These are phyloP conservation scores for Penicillium riverlandense DNA, from an alignment of 495 filamentous ascomycete genomes.

Conservation along the genomic window DNA sequence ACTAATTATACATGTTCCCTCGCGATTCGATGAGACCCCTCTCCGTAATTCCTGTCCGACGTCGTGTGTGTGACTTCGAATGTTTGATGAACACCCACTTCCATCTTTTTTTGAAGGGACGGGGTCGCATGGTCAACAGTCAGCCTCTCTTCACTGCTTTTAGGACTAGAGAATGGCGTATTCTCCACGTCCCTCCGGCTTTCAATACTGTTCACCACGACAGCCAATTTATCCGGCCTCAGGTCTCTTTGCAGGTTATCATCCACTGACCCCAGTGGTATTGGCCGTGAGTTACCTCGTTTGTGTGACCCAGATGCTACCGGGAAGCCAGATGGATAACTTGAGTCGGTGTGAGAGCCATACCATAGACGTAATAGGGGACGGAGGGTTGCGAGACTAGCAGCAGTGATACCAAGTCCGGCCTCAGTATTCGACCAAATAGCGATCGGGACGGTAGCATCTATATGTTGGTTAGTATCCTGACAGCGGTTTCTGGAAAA, in stretches of 20 bases:
- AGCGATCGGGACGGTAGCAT: slow-evolving; percentile 34
- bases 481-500: background rate
- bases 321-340: slow-evolving; percentile 20
- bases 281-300: background rate
- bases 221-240: slow-evolving; percentile 32
- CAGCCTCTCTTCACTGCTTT: slow-evolving; percentile 29
- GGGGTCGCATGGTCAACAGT: slow-evolving; percentile 12
- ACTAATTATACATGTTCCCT: slow-evolving; percentile 23
- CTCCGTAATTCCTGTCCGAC: slow-evolving; percentile 6
- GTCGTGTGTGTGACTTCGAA: slow-evolving; percentile 30
- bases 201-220: slow-evolving; percentile 33
- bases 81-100: slow-evolving; percentile 26
- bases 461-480: slow-evolving; percentile 8
- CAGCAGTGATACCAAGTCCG: slow-evolving; percentile 40
- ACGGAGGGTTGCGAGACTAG: slow-evolving; percentile 39
- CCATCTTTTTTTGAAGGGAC: slow-evolving; percentile 7
- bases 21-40: slow-evolving; percentile 3
- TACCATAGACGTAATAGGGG: slow-evolving; percentile 34
- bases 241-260: slow-evolving; percentile 10
- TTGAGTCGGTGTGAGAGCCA: slow-evolving; percentile 15
- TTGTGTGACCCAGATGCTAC: slow-evolving; percentile 15
- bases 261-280: slow-evolving; percentile 29
- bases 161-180: slow-evolving; percentile 15
- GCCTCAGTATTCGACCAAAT: slow-evolving; percentile 40
- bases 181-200: slow-evolving; percentile 19